phyloP scores from a whole-genome alignment of 345 rosid genomes.

The Leavenworthia alabamica region DNA sequence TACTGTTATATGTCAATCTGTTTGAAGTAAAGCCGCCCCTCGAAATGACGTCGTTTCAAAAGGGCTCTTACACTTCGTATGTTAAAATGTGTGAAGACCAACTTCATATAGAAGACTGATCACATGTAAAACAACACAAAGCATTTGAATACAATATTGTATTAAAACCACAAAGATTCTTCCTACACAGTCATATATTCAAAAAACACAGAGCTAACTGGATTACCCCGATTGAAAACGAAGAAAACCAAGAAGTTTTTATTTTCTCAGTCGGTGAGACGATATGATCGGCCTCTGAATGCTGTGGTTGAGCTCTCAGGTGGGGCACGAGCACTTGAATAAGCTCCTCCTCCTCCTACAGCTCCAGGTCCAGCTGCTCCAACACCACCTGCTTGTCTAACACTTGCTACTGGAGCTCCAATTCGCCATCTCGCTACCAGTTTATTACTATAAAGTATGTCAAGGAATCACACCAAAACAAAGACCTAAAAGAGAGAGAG shows the following conservation, averaged over 20 bases:
- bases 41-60: background rate
- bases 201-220: slow-evolving; percentile 17
- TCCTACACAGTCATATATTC: slow-evolving; percentile 22
- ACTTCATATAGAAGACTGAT: too few species aligned
- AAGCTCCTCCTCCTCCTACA: slow-evolving; percentile 29
- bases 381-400: slow-evolving; percentile 31
- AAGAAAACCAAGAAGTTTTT: background rate
- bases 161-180: slow-evolving; percentile 4
- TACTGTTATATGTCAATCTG: too few species aligned
- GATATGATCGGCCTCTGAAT: slow-evolving; percentile 65
- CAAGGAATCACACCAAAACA: background rate
- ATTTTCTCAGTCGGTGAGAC: slow-evolving; percentile 43
- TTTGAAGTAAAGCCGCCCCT: too few species aligned
- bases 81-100: too few species aligned
- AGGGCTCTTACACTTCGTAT: background rate
- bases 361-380: slow-evolving; percentile 26
- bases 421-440: slow-evolving; percentile 56
- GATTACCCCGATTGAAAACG: background rate
- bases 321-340: slow-evolving; percentile 28
- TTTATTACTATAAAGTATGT: slow-evolving; percentile 35
- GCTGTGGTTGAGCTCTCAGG: slow-evolving; percentile 46
- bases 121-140: too few species aligned
- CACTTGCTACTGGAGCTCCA: slow-evolving; percentile 45
- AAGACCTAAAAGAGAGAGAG: background rate
- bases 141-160: too few species aligned